Evolutionary conservation across 2,329 filamentous ascomycete genomes (phyloP), one percentile per base, ranked within the genome.

Genomic region (Phymatotrichopsis omnivora): DNA sequence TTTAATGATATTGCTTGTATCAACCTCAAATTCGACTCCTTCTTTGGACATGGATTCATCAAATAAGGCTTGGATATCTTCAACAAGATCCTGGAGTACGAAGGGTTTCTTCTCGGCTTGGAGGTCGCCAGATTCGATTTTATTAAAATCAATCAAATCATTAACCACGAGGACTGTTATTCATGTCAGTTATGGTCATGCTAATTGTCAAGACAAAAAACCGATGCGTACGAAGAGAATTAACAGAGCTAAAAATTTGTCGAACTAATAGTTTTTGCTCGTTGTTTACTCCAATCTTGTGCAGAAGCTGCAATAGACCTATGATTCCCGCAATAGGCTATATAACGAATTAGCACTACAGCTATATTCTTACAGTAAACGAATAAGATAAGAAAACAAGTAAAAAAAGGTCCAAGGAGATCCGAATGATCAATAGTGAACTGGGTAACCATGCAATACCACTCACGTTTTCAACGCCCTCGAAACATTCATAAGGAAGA

Each of bases 111-210:
- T 32, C 8, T 47, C 53, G 12, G 51, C 29, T 7, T 44, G 41
- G 19, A 47, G 43, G 24, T 53, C 49, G 12, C 52, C 40, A 22
- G 51, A 41, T 37, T 55, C 54, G 31, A 58, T 56, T 19, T 44
- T 54, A 17, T 55, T 53, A 39, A 56, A 58, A 25, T 58, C 53
- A 34, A 56, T 56, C 24, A 57, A 40, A 31, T 57, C 54, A 28
- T 58, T 55, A 32, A 55, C 52, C 33, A 47, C 30, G 19, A 47
- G 25, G 10, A 55, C 48, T 55, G 38, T 11, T 12, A n/a, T 12
- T 28, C 5, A 30, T 19, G 14, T 32, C 7, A 35, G 19, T 37
- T 11, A 32, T 25, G 5, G 19, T 25, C 19, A 51, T 7, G 23
- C 14, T n/a, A 7, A 35, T 3, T 27, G 8, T 14, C 5, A 22